phyloP scores from a whole-genome alignment of 2,329 filamentous ascomycete species.

The Botrytis hyacinthi region DNA sequence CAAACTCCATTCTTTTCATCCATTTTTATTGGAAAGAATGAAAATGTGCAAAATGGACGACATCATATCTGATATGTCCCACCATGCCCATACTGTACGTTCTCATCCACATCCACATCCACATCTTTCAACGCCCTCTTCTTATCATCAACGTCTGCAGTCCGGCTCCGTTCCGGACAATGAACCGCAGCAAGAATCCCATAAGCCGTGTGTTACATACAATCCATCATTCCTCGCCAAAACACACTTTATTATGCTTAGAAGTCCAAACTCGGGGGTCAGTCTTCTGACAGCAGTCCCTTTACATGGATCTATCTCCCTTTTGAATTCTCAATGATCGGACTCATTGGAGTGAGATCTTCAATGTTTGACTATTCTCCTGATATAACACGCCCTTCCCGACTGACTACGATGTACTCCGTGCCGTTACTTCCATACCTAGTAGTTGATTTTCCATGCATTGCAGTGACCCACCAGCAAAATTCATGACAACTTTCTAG shows the following conservation, averaged over 20 bases:
- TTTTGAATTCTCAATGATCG: neutral
- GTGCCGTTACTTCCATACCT: constrained; percentile 8
- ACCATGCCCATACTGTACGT: neutral
- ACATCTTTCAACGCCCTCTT: neutral
- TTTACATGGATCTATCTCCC: neutral
- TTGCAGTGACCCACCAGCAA: constrained; percentile 3
- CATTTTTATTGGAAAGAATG: neutral
- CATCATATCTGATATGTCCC: neutral
- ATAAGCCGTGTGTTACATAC: neutral
- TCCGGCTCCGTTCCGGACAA: neutral
- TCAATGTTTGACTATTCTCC: neutral
- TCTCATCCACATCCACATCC: no score
- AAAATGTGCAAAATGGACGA: neutral
- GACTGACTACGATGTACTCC: neutral
- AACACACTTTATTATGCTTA: neutral
- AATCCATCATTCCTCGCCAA: neutral
- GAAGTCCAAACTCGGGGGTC: neutral
- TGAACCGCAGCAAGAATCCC: neutral
- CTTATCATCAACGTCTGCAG: neutral
- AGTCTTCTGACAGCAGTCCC: neutral
- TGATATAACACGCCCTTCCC: neutral
- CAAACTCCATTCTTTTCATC: neutral
- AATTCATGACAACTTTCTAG: neutral
- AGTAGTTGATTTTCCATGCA: neutral
- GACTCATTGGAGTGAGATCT: neutral